Conservation (phyloP, 345 rosid genomes). For the Eucalyptus lansdowneana region DNA sequence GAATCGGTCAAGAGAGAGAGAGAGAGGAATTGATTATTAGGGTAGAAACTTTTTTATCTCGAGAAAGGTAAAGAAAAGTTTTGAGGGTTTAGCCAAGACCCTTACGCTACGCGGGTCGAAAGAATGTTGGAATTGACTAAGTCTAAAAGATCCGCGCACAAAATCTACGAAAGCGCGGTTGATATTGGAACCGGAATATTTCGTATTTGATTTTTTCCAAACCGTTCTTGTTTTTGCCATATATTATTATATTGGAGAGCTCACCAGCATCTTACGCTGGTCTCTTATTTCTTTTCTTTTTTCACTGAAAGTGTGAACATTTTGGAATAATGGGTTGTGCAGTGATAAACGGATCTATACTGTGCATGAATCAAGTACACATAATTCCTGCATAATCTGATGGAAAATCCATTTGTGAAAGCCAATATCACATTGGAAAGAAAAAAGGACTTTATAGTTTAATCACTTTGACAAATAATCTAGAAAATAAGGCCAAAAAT, state of each 20-base stretch:
- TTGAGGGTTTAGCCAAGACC: background rate
- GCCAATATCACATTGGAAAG: background rate
- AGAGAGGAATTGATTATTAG: background rate
- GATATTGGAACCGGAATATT: background rate
- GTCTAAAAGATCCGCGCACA: background rate
- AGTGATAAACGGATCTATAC: background rate
- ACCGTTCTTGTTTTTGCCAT: background rate
- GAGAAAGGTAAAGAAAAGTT: background rate
- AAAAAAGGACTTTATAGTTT: background rate
- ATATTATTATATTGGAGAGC: background rate
- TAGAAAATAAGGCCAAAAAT: background rate
- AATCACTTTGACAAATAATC: background rate
- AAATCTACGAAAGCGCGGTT: background rate
- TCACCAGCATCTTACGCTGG: background rate
- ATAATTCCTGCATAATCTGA: background rate
- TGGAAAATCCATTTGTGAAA: background rate
- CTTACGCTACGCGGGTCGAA: background rate
- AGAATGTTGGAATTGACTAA: background rate
- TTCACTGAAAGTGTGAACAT: background rate
- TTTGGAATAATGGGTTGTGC: background rate
- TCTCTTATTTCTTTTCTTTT: background rate
- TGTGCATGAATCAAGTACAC: background rate
- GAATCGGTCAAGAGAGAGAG: background rate
- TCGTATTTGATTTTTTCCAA: background rate
- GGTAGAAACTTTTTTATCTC: background rate